Conservation (phyloP, 169 alveolate genomes). For the Cryptosporidium ubiquitum region DNA sequence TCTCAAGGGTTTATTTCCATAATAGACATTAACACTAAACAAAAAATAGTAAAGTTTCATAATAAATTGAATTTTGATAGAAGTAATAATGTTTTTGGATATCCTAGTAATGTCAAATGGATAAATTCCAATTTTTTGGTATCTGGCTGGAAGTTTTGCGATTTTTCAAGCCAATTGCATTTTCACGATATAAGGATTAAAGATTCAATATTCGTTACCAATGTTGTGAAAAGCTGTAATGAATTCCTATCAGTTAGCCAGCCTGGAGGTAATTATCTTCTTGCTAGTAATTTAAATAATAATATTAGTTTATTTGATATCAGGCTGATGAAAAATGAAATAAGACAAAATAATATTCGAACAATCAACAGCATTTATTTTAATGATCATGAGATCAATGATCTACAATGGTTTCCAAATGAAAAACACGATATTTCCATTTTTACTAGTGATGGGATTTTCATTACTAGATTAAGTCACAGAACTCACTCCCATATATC, state of each 20-base stretch:
- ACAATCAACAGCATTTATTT: background rate
- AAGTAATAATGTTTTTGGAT: background rate
- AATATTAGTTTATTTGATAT: slow-evolving; percentile 29
- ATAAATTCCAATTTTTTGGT: slow-evolving; percentile 2
- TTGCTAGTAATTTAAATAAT: slow-evolving; percentile 23
- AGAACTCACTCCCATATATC: background rate
- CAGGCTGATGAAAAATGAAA: slow-evolving; percentile 8
- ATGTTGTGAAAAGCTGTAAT: background rate
- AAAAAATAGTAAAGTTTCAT: background rate
- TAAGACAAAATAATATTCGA: too few relatives aligned
- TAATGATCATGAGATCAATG: background rate
- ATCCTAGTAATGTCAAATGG: slow-evolving; percentile 37
- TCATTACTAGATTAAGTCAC: background rate
- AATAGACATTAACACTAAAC: background rate
- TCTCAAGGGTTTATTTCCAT: slow-evolving; percentile 26
- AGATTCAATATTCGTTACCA: background rate
- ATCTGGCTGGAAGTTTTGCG: slow-evolving; percentile 36
- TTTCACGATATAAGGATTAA: slow-evolving; percentile 25
- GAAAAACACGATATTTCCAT: slow-evolving; percentile 22
- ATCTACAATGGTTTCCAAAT: slow-evolving; percentile 58
- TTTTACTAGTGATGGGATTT: slow-evolving; percentile 6
- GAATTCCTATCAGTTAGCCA: slow-evolving; percentile 6
- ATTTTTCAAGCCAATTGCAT: background rate
- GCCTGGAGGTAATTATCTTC: slow-evolving; percentile 16
- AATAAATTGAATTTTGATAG: background rate